phyloP scores from a whole-genome alignment of 371 early-diverging fungal species.

The Apophysomyces trapeziformis region DNA sequence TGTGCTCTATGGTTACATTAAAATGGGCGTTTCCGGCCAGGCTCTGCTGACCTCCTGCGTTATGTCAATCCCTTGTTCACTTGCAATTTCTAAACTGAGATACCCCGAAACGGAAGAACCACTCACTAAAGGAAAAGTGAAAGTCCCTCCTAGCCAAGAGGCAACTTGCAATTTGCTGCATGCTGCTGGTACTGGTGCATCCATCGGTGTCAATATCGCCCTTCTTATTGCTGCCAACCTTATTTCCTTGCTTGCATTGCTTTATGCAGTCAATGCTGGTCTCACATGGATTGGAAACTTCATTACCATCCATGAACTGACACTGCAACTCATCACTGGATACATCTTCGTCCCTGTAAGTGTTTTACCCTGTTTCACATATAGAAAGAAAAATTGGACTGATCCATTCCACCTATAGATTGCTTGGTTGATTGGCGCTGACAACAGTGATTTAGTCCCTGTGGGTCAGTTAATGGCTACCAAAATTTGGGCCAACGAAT shows the following conservation, averaged over 20 bases:
- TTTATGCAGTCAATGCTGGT: constrained; percentile 70
- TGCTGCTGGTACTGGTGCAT: constrained; percentile 88
- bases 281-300: constrained; percentile 81
- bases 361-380: neutral
- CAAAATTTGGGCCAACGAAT: constrained; percentile 92
- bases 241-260: constrained; percentile 75
- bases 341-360: constrained; percentile 58
- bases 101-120: constrained; percentile 86
- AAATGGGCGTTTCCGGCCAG: constrained; percentile 69
- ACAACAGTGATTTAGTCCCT: constrained; percentile 56
- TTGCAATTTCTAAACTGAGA: constrained; percentile 80
- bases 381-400: neutral
- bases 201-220: constrained; percentile 78
- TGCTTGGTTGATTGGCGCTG: constrained; percentile 87
- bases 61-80: constrained; percentile 92
- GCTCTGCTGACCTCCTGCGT: constrained; percentile 83
- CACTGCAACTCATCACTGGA: constrained; percentile 73
- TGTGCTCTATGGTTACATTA: constrained; percentile 78
- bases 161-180: constrained; percentile 74
- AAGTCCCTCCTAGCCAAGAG: constrained; percentile 48
- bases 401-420: constrained; percentile 28
- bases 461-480: constrained; percentile 83
- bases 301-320: constrained; percentile 65
- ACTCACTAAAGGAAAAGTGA: constrained; percentile 67
- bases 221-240: constrained; percentile 79